phyloP scores from a whole-genome alignment of 2,329 filamentous ascomycete genomes.

The Rhynchosporium agropyri region DNA sequence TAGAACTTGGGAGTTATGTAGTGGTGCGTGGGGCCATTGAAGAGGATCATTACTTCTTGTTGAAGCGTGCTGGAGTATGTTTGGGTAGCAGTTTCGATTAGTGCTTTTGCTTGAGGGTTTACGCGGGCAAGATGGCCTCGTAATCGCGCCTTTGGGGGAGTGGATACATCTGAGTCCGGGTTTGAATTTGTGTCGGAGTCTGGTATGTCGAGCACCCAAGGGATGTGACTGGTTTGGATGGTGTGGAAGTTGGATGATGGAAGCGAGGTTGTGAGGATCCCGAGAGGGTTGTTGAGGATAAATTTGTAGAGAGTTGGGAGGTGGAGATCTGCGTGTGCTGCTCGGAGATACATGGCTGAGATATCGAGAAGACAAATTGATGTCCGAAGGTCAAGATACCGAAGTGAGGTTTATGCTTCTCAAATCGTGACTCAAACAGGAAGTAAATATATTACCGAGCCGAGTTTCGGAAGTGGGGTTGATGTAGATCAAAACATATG shows the following conservation, averaged over 20 bases:
- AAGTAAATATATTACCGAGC: not conserved
- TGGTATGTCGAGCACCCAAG: constrained; percentile 57
- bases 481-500: not conserved
- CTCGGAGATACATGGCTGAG: constrained; percentile 59
- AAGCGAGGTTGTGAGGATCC: constrained; percentile 65
- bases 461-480: constrained; percentile 1
- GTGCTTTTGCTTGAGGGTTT: constrained; percentile 65
- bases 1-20: constrained; percentile 74
- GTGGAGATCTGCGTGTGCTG: constrained; percentile 54
- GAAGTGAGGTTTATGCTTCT: not conserved
- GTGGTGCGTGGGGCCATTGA: constrained; percentile 60
- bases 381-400: not conserved
- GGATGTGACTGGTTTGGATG: constrained; percentile 63
- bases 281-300: constrained; percentile 62
- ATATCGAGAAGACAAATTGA: not conserved
- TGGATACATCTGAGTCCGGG: constrained; percentile 39
- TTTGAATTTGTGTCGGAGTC: not conserved
- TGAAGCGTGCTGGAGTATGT: constrained; percentile 40
- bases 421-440: not conserved
- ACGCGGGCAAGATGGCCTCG: constrained; percentile 63
- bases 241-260: constrained; percentile 50
- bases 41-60: constrained; percentile 64
- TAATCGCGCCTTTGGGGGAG: constrained; percentile 42
- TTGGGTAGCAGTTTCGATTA: constrained; percentile 51
- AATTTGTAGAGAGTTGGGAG: constrained; percentile 55